Base-by-base conservation (phyloP, 179 eudicot genomes). In the Drosera spatulata region DNA sequence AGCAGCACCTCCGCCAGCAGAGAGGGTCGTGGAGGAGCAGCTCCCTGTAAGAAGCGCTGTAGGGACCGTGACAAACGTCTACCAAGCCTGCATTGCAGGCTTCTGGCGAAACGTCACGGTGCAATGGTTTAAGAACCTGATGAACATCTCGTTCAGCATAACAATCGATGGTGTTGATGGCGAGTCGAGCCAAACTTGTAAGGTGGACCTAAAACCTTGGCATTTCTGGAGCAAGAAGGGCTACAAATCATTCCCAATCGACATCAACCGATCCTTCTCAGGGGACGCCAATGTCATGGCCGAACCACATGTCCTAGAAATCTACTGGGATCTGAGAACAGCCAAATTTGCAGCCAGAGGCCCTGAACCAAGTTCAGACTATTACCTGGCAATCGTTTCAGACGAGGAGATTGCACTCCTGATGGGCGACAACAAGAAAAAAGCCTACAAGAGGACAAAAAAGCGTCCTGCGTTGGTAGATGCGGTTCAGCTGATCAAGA, bases 191-290 rank as follows among this genome's bases (percentile, higher is more conserved):
- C 73, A 73, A 46, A 74, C 84, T 2, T 91, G 96, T 80, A 91
- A 88, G 64, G 80, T 91, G 15, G 98, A 88, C 60, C 60, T 91
- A 51, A 86, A 86, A 56, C 91, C 96, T 2, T 91, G 98, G 96
- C 91, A 88, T 66, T 85, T 91, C 56, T 91, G 98, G 98, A 79
- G 87, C 62, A 82, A 74, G 58, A 88, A 82, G 60, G 95, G 98
- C 13, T 84, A 77, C 70, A 91, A 91, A 41, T 66, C 75, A 3
- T 84, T 86, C 14, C 77, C 77, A 10, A 75, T 88, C 40, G 89
- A 82, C 14, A 78, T 64, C n/a, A 14, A 14, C 12, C 12, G 53
- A 7, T 39, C 14, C 45, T 8, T n/a, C 59, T 55, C 38, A 33
- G 5, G 11, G 13, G 69, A 67, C 33, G 0, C 33, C 33, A 22